Evolutionary conservation across 2,329 filamentous ascomycete genomes (phyloP), one percentile per base, ranked within the genome.

Genomic region (Fusarium miscanthi): DNA sequence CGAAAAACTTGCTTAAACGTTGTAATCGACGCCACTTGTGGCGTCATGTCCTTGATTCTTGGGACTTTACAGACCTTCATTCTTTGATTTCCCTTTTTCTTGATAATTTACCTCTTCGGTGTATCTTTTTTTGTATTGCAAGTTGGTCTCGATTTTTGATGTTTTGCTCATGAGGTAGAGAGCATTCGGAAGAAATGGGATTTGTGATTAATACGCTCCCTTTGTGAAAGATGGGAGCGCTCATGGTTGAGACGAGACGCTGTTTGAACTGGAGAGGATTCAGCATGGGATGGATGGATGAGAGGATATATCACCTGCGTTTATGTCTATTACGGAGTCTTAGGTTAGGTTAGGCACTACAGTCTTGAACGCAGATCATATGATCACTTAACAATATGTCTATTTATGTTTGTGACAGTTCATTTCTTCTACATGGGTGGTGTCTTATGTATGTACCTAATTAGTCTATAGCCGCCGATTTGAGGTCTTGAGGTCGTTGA

Each of bases 1-100:
- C 67, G 67, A 79, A 76, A 80, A 81, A 78, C 75, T 78, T 77
- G 77, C 69, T 80, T 84, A 81, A 82, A 81, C 81, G 79, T 84
- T 84, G 81, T 85, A 83, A 84, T 85, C 79, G 79, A 76, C 74
- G 61, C 66, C 57, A 70, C 68, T 72, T 76, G 73, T 72, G 72
- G 69, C 72, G 72, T 72, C 43, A 69, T 73, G 68, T 76, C 69
- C 67, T 77, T 76, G 76, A 64, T 74, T 59, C 62, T 69, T 70
- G 70, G 67, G 67, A 62, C 65, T 75, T 71, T 75, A 71, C 73
- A 74, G 60, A 76, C 64, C 66, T 76, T 68, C 74, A 72, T 73
- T 74, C 72, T 76, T 77, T 76, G 69, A 76, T 79, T 77, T 67
- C 59, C 66, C 59, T 73, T 76, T 74, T 75, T 76, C 64, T 80